Evolutionary conservation across 179 eudicot genomes (phyloP).

Genomic region (Camellia oleifera): DNA sequence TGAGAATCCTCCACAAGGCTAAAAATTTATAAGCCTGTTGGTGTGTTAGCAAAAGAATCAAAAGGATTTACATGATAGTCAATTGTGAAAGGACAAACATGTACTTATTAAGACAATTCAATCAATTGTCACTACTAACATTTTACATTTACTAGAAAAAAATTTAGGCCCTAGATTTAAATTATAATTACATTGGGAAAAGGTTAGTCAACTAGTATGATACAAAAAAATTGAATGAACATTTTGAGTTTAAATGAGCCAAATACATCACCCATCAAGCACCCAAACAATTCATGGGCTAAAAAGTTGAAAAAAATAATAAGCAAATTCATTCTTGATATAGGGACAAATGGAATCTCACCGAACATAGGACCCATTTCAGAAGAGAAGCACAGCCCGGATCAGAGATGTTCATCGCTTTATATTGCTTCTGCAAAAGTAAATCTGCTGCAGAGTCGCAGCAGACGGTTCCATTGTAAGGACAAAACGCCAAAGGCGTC

Average conservation of each 20-base stretch:
- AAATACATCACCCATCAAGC: slow-evolving; percentile 6
- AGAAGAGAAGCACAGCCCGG: slow-evolving; percentile 62
- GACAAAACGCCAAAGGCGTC: slow-evolving; percentile 54
- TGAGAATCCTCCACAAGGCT: neutral
- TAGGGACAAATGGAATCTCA: slow-evolving; percentile 28
- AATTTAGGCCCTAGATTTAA: too few species aligned
- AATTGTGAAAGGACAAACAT: neutral
- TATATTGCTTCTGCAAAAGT: slow-evolving; percentile 49
- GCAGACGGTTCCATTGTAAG: slow-evolving; percentile 61
- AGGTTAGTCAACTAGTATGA: too few species aligned
- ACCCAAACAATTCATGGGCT: neutral
- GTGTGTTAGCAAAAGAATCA: neutral
- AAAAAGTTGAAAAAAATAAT: neutral
- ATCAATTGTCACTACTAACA: neutral
- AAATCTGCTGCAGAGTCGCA: slow-evolving; percentile 55
- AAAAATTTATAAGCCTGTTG: neutral
- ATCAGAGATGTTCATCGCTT: slow-evolving; percentile 64
- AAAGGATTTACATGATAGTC: neutral
- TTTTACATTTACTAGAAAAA: too few species aligned
- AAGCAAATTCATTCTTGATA: neutral
- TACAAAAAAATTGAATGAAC: too few species aligned
- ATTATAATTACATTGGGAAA: too few species aligned
- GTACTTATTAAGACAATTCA: neutral
- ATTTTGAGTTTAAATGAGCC: too few species aligned
- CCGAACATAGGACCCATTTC: slow-evolving; percentile 72